phyloP scores from a whole-genome alignment of 2,329 filamentous ascomycete genomes.

The Lomentospora prolificans region DNA sequence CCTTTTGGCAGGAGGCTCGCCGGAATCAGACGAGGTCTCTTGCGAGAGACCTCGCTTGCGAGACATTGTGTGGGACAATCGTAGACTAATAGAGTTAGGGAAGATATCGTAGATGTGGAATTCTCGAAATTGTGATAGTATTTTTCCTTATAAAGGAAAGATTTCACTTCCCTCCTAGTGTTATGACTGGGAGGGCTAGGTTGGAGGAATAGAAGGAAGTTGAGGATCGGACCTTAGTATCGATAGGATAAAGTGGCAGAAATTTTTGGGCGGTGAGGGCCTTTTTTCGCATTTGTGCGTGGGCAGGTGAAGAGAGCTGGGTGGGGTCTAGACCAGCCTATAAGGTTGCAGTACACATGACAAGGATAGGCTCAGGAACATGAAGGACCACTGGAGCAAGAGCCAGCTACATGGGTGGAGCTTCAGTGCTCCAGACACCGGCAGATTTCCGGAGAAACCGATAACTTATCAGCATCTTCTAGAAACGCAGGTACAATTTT shows the following conservation, averaged over 20 bases:
- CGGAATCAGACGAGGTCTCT: neutral
- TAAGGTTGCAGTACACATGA: no score
- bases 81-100: neutral
- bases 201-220: neutral
- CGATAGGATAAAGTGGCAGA: neutral
- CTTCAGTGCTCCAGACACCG: neutral
- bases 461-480: slow-evolving; percentile 9
- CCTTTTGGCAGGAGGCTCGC: slow-evolving; percentile 3
- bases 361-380: no score
- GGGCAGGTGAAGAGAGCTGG: neutral
- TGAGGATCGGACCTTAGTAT: neutral
- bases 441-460: slow-evolving; percentile 7
- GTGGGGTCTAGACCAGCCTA: neutral
- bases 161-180: no score
- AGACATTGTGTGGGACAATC: neutral
- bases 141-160: no score
- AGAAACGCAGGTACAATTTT: slow-evolving; percentile 3
- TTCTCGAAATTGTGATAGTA: neutral
- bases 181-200: no score
- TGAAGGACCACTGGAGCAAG: no score
- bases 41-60: neutral
- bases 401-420: no score
- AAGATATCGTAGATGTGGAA: neutral
- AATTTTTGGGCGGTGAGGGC: slow-evolving; percentile 6
- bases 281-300: neutral